phyloP scores from a whole-genome alignment of 2,329 filamentous ascomycete genomes.

The Chalaropsis ovoidea region DNA sequence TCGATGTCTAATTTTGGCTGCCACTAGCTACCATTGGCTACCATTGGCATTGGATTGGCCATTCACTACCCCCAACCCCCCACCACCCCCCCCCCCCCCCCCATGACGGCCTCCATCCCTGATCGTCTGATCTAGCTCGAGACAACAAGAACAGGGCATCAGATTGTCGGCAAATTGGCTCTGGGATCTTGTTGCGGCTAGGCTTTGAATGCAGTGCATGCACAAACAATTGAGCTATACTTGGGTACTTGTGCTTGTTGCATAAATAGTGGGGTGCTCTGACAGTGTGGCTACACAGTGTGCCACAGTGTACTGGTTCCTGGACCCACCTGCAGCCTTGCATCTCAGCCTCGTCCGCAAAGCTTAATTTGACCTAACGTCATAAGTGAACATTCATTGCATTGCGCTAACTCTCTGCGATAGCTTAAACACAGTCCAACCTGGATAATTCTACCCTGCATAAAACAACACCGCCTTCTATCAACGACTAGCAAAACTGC shows the following conservation, averaged over 20 bases:
- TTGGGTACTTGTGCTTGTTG: not conserved
- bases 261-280: not conserved
- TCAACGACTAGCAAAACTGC: too few relatives aligned
- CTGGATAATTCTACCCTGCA: too few relatives aligned
- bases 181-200: not conserved
- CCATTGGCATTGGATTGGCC: not conserved
- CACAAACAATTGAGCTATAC: not conserved
- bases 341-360: conserved; percentile 21
- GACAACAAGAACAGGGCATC: not conserved
- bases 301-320: not conserved
- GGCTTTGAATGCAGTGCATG: not conserved
- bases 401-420: not conserved
- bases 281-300: not conserved
- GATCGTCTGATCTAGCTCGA: conserved; percentile 13
- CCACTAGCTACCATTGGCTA: not conserved
- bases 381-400: not conserved
- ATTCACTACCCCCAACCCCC: not conserved
- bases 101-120: not conserved
- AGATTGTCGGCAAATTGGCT: conserved; percentile 8
- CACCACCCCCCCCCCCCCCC: too few relatives aligned
- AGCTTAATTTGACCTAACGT: conserved; percentile 14
- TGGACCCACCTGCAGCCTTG: conserved; percentile 13
- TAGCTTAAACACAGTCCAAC: not conserved
- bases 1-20: not conserved
- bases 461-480: too few relatives aligned